Evolutionary conservation across 768 basidiomycete species (phyloP).

Genomic region (Agrocybe chaxingu): DNA sequence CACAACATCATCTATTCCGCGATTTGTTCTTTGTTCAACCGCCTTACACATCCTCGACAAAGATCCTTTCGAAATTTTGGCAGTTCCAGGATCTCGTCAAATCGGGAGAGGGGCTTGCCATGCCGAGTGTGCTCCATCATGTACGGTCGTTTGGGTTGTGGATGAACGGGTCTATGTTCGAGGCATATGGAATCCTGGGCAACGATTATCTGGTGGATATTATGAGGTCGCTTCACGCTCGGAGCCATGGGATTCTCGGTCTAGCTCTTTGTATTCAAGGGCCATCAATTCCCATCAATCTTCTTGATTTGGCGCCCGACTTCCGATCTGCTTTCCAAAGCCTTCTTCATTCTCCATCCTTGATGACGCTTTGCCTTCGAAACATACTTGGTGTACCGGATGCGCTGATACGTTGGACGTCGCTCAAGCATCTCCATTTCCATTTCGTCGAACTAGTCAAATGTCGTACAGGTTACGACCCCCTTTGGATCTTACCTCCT

Average conservation of each 20-base stretch:
- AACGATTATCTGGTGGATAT: constrained; percentile 9
- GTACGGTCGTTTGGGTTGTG: constrained; percentile 10
- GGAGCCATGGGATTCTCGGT: constrained; percentile 4
- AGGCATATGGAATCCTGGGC: constrained; percentile 13
- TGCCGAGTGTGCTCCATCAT: constrained; percentile 10
- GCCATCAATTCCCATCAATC: constrained; percentile 12
- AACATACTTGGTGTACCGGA: constrained; percentile 15
- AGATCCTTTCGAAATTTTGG: constrained; percentile 5
- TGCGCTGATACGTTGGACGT: constrained; percentile 8
- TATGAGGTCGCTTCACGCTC: background rate
- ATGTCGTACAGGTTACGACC: background rate
- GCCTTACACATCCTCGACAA: constrained; percentile 5
- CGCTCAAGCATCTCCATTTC: constrained; percentile 10
- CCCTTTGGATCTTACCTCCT: constrained; percentile 5
- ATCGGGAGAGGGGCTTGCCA: constrained; percentile 1
- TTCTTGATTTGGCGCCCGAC: constrained; percentile 8
- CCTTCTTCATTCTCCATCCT: background rate
- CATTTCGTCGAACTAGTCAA: constrained; percentile 10
- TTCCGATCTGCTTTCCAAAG: constrained; percentile 11
- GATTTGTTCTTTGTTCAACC: constrained; percentile 8
- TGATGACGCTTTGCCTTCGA: constrained; percentile 9
- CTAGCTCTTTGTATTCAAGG: constrained; percentile 4
- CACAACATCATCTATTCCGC: constrained; percentile 13
- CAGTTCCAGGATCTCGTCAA: constrained; percentile 6
- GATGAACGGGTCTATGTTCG: constrained; percentile 15